Evolutionary conservation across 2,329 filamentous ascomycete species (phyloP).

Genomic region (Aspergillus melleus): DNA sequence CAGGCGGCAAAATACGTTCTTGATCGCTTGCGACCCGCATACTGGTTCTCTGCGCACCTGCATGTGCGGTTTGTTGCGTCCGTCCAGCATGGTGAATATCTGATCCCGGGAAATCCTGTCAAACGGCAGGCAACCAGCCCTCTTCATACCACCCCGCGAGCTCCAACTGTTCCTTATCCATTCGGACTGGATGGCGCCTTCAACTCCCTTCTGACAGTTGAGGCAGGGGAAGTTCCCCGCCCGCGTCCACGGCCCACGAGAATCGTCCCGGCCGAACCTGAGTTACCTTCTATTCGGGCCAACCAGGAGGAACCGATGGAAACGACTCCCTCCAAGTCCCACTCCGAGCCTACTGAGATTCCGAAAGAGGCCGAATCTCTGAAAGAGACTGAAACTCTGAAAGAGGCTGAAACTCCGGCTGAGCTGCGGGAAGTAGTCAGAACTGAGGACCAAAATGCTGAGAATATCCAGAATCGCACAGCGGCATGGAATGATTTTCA

Average conservation of each 20-base stretch:
- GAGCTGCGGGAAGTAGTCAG: neutral
- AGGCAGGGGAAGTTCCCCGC: slow-evolving; percentile 1
- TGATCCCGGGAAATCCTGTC: slow-evolving; percentile 5
- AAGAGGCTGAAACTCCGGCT: neutral
- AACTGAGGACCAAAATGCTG: neutral
- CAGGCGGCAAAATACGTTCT: slow-evolving; percentile 77
- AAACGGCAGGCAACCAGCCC: slow-evolving; percentile 2
- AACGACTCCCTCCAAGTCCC: neutral
- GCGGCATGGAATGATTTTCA: slow-evolving; percentile 44
- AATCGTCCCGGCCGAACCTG: neutral
- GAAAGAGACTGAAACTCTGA: too few species aligned
- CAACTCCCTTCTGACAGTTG: slow-evolving; percentile 10
- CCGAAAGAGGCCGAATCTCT: neutral
- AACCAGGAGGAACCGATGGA: neutral
- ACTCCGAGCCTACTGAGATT: neutral
- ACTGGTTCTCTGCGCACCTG: slow-evolving; percentile 94
- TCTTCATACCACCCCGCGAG: neutral
- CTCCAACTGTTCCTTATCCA: neutral
- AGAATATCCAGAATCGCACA: slow-evolving; percentile 18
- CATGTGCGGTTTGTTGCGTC: slow-evolving; percentile 81
- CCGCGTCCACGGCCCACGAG: neutral
- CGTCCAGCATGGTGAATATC: slow-evolving; percentile 48
- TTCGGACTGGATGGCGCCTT: slow-evolving; percentile 25
- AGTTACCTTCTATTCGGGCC: neutral
- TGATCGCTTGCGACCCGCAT: slow-evolving; percentile 74